Evolutionary conservation across 169 alveolate genomes (phyloP).

Genomic region (Cryptosporidium sp.): DNA sequence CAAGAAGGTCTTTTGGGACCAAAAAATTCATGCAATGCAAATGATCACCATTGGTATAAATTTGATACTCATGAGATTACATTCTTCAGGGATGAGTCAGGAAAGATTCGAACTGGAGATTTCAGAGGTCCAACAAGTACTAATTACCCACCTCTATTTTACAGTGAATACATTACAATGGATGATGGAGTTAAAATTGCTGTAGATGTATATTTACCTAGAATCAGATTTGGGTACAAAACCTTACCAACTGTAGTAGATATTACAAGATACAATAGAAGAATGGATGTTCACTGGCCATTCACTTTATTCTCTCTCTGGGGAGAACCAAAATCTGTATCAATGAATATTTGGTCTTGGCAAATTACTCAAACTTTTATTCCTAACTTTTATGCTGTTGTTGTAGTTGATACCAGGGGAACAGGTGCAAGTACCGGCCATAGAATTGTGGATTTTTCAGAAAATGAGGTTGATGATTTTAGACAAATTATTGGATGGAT

Average conservation of each 20-base stretch:
- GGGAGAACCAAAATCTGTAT: constrained; percentile 78
- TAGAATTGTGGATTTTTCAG: constrained; percentile 79
- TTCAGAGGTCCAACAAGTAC: constrained; percentile 68
- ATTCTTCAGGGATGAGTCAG: constrained; percentile 33
- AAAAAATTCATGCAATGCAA: constrained; percentile 54
- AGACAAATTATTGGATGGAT: constrained; percentile 77
- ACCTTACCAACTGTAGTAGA: constrained; percentile 77
- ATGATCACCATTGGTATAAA: constrained; percentile 74
- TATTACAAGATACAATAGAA: constrained; percentile 80
- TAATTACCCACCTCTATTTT: constrained; percentile 78
- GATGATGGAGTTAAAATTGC: constrained; percentile 81
- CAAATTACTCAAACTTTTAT: constrained; percentile 78
- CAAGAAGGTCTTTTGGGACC: constrained; percentile 73
- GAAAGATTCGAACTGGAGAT: constrained; percentile 60
- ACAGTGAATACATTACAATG: constrained; percentile 79
- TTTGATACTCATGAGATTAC: constrained; percentile 43
- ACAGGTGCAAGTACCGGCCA: constrained; percentile 83
- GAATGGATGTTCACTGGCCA: constrained; percentile 81
- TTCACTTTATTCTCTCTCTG: constrained; percentile 80
- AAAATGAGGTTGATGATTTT: constrained; percentile 77
- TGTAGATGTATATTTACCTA: constrained; percentile 80
- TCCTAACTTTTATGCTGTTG: constrained; percentile 81
- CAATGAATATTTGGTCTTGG: constrained; percentile 81
- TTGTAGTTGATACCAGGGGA: constrained; percentile 82
- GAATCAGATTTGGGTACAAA: constrained; percentile 25